Conservation (phyloP, 1,284 basidiomycete genomes). For the Boletus putidus region DNA sequence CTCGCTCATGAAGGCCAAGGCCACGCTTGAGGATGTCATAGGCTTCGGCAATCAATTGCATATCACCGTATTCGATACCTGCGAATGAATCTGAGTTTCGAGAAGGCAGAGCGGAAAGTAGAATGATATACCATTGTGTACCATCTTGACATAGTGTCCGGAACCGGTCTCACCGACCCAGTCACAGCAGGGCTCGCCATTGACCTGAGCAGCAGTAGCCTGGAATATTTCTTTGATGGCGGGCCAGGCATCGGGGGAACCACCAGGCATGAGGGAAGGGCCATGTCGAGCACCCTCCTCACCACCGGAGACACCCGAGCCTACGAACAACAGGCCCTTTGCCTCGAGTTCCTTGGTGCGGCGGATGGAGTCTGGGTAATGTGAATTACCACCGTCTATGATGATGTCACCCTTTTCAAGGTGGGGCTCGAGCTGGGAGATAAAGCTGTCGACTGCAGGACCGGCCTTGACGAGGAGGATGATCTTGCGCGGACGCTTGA, state of each 20-base stretch:
- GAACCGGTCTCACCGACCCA: constrained; percentile 98
- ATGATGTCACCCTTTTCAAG: constrained; percentile 88
- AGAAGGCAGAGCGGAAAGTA: constrained; percentile 15
- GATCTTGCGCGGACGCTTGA: constrained; percentile 87
- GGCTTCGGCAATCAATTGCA: constrained; percentile 99
- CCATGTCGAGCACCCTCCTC: constrained; percentile 99
- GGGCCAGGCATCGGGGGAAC: constrained; percentile 92
- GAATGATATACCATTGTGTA: constrained; percentile 81
- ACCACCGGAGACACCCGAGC: constrained; percentile 98
- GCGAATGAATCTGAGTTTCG: constrained; percentile 5
- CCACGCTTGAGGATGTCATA: constrained; percentile 99
- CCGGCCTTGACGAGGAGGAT: constrained; percentile 95
- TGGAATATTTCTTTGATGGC: constrained; percentile 99
- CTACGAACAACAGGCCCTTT: constrained; percentile 96
- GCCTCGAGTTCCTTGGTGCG: constrained; percentile 90
- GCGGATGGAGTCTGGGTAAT: constrained; percentile 98
- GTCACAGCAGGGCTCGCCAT: constrained; percentile 98
- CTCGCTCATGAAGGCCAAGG: constrained; percentile 78
- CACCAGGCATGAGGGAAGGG: constrained; percentile 99
- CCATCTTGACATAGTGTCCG: constrained; percentile 98
- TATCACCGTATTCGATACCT: constrained; percentile 99
- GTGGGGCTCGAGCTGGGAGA: constrained; percentile 66
- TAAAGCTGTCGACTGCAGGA: constrained; percentile 76
- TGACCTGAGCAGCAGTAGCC: constrained; percentile 92
- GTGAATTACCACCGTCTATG: constrained; percentile 99